Evolutionary conservation across 2,329 filamentous ascomycete species (phyloP).

Genomic region (Microthyrium microscopicum): DNA sequence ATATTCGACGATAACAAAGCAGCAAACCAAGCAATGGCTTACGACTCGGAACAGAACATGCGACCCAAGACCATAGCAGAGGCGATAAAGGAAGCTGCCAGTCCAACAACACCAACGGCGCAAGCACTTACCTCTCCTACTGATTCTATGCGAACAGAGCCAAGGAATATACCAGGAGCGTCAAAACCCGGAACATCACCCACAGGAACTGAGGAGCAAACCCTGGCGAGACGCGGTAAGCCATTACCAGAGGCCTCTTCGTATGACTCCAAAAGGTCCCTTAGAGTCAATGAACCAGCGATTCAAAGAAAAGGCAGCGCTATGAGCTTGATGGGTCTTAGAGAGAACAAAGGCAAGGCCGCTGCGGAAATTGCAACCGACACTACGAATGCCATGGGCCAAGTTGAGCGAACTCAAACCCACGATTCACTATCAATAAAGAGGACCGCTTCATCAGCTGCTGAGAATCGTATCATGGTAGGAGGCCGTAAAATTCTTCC

Average conservation of each 20-base stretch:
- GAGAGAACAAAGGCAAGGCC: constrained; percentile 39
- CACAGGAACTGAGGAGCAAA: not conserved
- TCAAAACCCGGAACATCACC: constrained; percentile 1
- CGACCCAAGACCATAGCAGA: constrained; percentile 68
- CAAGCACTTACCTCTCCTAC: not conserved
- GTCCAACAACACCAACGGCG: not conserved
- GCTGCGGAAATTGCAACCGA: constrained; percentile 48
- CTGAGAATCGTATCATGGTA: constrained; percentile 16
- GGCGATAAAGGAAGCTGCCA: constrained; percentile 62
- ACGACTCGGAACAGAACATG: constrained; percentile 16
- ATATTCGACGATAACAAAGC: constrained; percentile 63
- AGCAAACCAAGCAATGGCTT: constrained; percentile 18
- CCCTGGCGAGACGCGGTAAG: not conserved
- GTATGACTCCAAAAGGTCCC: constrained; percentile 15
- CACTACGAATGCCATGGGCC: constrained; percentile 47
- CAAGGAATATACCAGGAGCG: not conserved
- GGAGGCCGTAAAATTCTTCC: constrained; percentile 35
- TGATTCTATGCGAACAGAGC: not conserved
- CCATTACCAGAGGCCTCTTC: constrained; percentile 13
- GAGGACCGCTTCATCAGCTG: too few relatives aligned
- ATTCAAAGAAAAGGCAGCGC: constrained; percentile 36
- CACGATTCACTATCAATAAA: constrained; percentile 15
- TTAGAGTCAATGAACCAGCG: constrained; percentile 15
- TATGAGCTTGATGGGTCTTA: constrained; percentile 42
- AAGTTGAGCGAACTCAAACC: constrained; percentile 31